phyloP scores from a whole-genome alignment of 805 yeast genomes.

The Saccharomycopsis amapae region DNA sequence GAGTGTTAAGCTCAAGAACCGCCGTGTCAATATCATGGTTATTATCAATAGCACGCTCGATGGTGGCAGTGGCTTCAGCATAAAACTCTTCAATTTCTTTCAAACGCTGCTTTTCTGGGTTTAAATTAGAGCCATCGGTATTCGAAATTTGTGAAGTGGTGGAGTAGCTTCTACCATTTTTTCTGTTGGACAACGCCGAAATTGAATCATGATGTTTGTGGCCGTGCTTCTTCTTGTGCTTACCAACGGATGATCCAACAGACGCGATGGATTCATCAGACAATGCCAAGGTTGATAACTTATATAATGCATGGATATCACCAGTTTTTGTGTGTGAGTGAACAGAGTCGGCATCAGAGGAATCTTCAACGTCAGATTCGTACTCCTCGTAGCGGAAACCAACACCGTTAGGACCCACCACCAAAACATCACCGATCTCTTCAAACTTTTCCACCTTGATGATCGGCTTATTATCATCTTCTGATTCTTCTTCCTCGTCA shows the following conservation, averaged over 20 bases:
- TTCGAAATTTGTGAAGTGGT: conserved; percentile 12
- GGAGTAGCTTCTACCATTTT: conserved; percentile 10
- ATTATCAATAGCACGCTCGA: conserved; percentile 84
- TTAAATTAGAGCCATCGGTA: conserved; percentile 28
- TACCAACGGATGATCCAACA: background rate
- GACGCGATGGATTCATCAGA: conserved; percentile 58
- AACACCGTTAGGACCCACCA: conserved; percentile 33
- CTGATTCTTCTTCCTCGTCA: conserved; percentile 9
- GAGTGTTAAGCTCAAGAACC: conserved; percentile 80
- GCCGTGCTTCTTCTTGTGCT: conserved; percentile 1
- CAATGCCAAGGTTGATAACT: conserved; percentile 40
- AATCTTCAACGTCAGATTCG: conserved; percentile 21
- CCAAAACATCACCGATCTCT: conserved; percentile 9
- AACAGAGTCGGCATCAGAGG: conserved; percentile 1
- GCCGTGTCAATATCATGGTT: conserved; percentile 94
- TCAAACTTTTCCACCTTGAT: conserved; percentile 8
- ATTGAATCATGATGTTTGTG: background rate
- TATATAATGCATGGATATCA: conserved; percentile 30
- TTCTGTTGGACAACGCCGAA: background rate
- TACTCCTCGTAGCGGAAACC: conserved; percentile 30
- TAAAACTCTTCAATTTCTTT: conserved; percentile 69
- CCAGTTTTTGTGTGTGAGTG: background rate
- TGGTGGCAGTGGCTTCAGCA: conserved; percentile 88
- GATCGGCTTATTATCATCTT: too few species aligned
- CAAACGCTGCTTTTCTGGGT: conserved; percentile 32